These are phyloP conservation scores for Xylaria palmicola DNA, from an alignment of 495 filamentous ascomycete genomes.

Conservation along the genomic window DNA sequence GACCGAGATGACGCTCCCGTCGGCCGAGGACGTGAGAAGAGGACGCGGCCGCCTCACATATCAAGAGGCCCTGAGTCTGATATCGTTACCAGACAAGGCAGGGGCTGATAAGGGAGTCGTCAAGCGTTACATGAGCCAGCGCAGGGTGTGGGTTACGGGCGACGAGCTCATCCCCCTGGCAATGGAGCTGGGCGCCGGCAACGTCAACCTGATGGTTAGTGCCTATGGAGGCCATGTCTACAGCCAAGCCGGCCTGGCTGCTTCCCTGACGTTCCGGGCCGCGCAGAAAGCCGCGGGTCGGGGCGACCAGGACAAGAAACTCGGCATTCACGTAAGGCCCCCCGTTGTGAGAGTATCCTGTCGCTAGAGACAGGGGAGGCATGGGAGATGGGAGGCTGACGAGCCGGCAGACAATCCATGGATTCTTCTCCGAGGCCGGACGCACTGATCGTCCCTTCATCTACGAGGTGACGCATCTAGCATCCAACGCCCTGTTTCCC, in stretches of 20 bases:
- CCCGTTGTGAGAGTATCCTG: background rate
- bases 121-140: slow-evolving; percentile 39
- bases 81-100: slow-evolving; percentile 28
- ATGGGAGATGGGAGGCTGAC: background rate
- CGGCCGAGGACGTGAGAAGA: slow-evolving; percentile 5
- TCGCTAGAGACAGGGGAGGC: too few species aligned
- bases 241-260: slow-evolving; percentile 62
- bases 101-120: slow-evolving; percentile 2
- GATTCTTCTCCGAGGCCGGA: slow-evolving; percentile 63
- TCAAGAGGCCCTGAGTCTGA: slow-evolving; percentile 40
- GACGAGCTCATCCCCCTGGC: slow-evolving; percentile 18
- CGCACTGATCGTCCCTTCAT: slow-evolving; percentile 55
- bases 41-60: slow-evolving; percentile 30
- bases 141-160: slow-evolving; percentile 35
- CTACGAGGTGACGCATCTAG: slow-evolving; percentile 55
- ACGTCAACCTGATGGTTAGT: background rate
- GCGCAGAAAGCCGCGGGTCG: slow-evolving; percentile 36
- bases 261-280: slow-evolving; percentile 45
- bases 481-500: slow-evolving; percentile 56
- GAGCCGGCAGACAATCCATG: slow-evolving; percentile 57
- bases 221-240: slow-evolving; percentile 69
- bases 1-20: slow-evolving; percentile 7
- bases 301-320: slow-evolving; percentile 23
- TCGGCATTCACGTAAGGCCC: slow-evolving; percentile 59
- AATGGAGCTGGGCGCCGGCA: background rate